Conservation (phyloP, 179 eudicot genomes). For the Nepenthes alata region DNA sequence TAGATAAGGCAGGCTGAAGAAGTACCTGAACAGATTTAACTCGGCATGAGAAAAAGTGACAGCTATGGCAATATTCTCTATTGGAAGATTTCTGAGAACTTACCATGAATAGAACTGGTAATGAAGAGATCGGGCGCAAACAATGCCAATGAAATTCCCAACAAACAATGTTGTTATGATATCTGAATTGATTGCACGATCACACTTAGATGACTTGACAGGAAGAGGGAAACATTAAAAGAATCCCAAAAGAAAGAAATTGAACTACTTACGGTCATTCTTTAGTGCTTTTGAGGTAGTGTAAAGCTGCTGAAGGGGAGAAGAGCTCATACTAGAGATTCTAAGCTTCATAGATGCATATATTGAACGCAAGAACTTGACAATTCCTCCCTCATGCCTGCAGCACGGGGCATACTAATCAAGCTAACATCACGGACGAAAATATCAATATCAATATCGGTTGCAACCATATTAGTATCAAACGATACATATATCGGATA, state of each 20-base stretch:
- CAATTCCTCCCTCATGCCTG: constrained; percentile 86
- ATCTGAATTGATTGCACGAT: constrained; percentile 41
- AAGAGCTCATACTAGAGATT: constrained; percentile 22
- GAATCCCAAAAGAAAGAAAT: not conserved
- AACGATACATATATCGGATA: no score
- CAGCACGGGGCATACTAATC: constrained; percentile 6
- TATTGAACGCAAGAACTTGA: constrained; percentile 32
- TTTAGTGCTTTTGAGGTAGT: constrained; percentile 29
- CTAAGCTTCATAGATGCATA: constrained; percentile 25
- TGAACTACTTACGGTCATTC: constrained; percentile 46
- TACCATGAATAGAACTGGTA: constrained; percentile 96
- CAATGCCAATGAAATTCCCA: constrained; percentile 85
- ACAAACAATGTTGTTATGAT: constrained; percentile 74
- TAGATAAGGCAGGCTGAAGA: constrained; percentile 76
- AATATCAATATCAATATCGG: no score
- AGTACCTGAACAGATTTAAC: constrained; percentile 50
- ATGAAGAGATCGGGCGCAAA: constrained; percentile 87
- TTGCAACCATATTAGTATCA: no score
- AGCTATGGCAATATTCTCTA: not conserved
- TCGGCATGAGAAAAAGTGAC: not conserved
- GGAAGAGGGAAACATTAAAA: constrained; percentile 2
- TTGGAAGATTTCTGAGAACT: constrained; percentile 12
- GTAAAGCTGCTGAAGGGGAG: constrained; percentile 23
- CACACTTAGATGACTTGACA: constrained; percentile 1
- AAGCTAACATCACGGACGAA: no score